Base-by-base conservation (phyloP, 176 grass and related monocot genomes). In the Phoenix roebelenii region DNA sequence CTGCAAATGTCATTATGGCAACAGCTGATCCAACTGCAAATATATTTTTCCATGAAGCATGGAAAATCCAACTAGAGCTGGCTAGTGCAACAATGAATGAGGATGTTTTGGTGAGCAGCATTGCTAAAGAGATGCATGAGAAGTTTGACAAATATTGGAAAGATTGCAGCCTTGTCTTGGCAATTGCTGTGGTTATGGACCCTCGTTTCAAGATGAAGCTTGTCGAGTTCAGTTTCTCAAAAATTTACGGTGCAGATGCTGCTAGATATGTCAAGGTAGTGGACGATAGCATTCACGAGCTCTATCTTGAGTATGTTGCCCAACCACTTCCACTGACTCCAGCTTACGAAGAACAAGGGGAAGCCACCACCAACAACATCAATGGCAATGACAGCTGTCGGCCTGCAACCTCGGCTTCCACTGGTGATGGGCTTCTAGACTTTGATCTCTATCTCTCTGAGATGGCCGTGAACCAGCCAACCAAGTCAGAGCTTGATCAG, bases 131-230 rank as follows among this genome's bases (percentile, higher is more conserved):
- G 51, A 95, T 95, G 85, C 89, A 89, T 12, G 89, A 89, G 65
- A 89, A 74, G 61, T 89, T 89, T 70, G 89, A 95, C 72, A 95
- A 95, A 64, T 95, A 89, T 71, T 89, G 89, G 89, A 95, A 89
- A 54, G 89, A 89, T 44, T 95, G 89, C 75, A 95, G 72, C 72
- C 70, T 95, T 53, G 89, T 95, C 48, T 61, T 95, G 22, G 85
- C 89, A 23, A 67, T 95, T 71, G 89, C 85, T 57, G 89, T 89
- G 30, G 85, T 85, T 19, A 95, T 95, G 85, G 89, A 95, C 56
- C 89, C 89, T 53, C 89, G 89, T 29, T 95, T 95, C 81, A 95
- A 95, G 68, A 80, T 95, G 85, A 95, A 95, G 76, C 85, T 95
- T 29, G 65, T 95, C 18, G 89, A 95, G 32, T 95, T 89, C 49